Evolutionary conservation across 805 yeast genomes (phyloP).

Genomic region (Lachancea nothofagi): DNA sequence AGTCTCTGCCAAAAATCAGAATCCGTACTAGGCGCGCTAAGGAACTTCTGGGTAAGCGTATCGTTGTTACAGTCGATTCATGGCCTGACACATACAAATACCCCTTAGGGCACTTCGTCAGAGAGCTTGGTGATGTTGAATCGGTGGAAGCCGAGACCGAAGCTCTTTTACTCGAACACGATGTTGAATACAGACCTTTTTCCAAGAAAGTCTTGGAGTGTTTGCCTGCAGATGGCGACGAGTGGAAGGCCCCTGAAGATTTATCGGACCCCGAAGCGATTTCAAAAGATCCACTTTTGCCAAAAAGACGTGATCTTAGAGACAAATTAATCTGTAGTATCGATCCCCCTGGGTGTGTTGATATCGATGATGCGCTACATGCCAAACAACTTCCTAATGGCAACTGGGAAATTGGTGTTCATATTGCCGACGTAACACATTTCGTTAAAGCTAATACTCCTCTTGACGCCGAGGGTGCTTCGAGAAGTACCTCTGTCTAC

Average conservation of each 20-base stretch:
- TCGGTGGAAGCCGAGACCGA: constrained; percentile 94
- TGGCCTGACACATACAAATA: constrained; percentile 83
- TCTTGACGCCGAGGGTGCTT: constrained; percentile 90
- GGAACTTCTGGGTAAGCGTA: constrained; percentile 80
- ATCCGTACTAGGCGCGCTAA: constrained; percentile 82
- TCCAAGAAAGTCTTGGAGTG: constrained; percentile 88
- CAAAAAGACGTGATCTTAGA: constrained; percentile 75
- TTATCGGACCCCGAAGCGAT: constrained; percentile 49
- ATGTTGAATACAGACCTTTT: constrained; percentile 94
- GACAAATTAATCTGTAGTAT: constrained; percentile 89
- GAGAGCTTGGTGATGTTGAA: constrained; percentile 85
- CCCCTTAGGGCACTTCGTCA: constrained; percentile 93
- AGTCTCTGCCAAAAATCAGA: constrained; percentile 77
- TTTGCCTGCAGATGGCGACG: constrained; percentile 86
- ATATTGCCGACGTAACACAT: constrained; percentile 97
- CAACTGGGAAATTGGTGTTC: constrained; percentile 95
- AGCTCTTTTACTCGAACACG: constrained; percentile 87
- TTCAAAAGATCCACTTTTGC: constrained; percentile 41
- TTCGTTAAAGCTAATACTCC: constrained; percentile 92
- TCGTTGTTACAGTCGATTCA: constrained; percentile 85
- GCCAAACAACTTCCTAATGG: constrained; percentile 84
- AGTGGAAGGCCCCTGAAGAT: constrained; percentile 82
- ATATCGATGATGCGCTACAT: constrained; percentile 96
- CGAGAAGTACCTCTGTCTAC: constrained; percentile 96
- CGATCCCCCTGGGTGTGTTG: constrained; percentile 98